Percentiles rank a stretch among this genome's conserved stretches.
These are phyloP conservation scores for Neurospora sp. DNA, from an alignment of 495 filamentous ascomycete species.

Conservation along the genomic window DNA sequence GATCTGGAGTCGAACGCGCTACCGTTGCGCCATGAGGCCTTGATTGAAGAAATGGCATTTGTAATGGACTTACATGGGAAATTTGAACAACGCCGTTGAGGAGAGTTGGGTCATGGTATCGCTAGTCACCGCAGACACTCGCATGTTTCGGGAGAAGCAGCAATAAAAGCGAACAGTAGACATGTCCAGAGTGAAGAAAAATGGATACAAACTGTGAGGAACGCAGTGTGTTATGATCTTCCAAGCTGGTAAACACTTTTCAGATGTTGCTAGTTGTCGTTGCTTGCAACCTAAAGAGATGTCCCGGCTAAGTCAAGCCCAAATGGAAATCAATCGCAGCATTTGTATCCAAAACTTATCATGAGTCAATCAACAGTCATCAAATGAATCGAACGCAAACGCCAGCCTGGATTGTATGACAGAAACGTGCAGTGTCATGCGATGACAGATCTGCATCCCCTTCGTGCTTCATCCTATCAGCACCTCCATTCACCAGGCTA, in stretches of 20 bases:
- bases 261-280: not conserved
- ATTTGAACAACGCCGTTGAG: not conserved
- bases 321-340: not conserved
- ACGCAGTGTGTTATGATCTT: not conserved
- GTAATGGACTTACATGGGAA: not conserved
- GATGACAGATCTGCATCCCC: not conserved
- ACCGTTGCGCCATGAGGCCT: constrained; percentile 25
- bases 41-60: not conserved
- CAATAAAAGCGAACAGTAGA: not conserved
- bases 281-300: not conserved
- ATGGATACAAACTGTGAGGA: not conserved
- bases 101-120: not conserved
- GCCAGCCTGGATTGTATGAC: not conserved
- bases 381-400: not conserved
- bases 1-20: constrained; percentile 38
- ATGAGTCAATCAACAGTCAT: not conserved
- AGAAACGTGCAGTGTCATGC: not conserved
- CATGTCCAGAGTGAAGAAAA: not conserved
- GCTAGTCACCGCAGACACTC: not conserved
- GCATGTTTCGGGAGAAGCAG: not conserved
- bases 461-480: not conserved
- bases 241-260: not conserved
- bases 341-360: not conserved
- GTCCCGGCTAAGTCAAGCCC: not conserved
- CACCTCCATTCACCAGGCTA: not conserved